Base-by-base conservation (phyloP, 306 rosid species). In the Cotoneaster glaucophyllus region DNA sequence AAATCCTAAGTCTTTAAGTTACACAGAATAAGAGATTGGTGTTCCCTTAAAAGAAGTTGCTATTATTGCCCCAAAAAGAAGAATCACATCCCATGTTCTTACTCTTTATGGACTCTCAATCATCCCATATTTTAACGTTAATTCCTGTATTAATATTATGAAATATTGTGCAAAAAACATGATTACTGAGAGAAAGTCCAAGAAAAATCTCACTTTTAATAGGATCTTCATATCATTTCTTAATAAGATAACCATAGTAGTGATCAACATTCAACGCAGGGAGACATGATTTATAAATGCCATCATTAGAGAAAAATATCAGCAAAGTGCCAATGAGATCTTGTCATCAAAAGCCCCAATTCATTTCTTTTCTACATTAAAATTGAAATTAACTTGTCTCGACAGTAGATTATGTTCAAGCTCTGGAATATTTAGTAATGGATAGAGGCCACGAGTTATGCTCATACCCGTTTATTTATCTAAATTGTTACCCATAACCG, bases 151-250 rank as follows among this genome's bases (percentile, higher is more conserved):
- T 9, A 7, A 34, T 34, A 34, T 34, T 34, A 1, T 34, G 6
- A 34, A 32, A 34, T 0, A 34, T 1, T 6, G 39, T 6, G 39
- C 8, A 34, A 6, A 34, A 32, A 34, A 34, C 39, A 34, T 34
- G 2, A 34, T n/a, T n/a, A n/a, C 8, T 34, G 8, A 6, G 8
- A 34, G 0, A 34, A 0, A 34, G 0, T 34, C 0, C 0, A 34
- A 34, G 0, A 32, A 34, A 34, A 34, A 34, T 34, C 9, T 0
- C 2, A 34, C 2, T 34, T 34, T 34, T 34, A 0, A 34, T 0
- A 34, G 41, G 7, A 9, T 34, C 0, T 34, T 34, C 2, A 1
- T 34, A 7, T 9, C 41, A 34, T 34, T 34, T 34, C 41, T 34
- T 9, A 48, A 5, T 6, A 9, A 41, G 44, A 29, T 4, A 17